phyloP scores from a whole-genome alignment of 129 eudicot genomes.

The Flaveria trinervia region DNA sequence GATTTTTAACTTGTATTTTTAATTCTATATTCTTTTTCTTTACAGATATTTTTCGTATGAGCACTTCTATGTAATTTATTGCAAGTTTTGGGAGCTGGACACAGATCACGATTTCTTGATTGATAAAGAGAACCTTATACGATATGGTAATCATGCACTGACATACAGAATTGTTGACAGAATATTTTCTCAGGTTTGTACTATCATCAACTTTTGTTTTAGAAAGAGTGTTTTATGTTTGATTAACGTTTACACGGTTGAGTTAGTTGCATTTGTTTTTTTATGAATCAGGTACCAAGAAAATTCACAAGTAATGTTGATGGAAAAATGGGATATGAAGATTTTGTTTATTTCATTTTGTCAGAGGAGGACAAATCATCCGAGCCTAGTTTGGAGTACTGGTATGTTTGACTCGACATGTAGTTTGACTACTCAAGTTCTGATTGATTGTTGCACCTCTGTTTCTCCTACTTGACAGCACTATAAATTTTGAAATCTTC shows the following conservation, averaged over 20 bases:
- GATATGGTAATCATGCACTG: slow-evolving; percentile 36
- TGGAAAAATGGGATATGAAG: slow-evolving; percentile 38
- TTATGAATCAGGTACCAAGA: slow-evolving; percentile 26
- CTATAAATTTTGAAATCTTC: no score
- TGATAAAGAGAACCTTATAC: slow-evolving; percentile 34
- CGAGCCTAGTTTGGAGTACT: slow-evolving; percentile 35
- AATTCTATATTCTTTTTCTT: background rate
- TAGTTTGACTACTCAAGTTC: background rate
- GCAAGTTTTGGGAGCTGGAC: slow-evolving; percentile 40
- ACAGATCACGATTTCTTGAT: slow-evolving; percentile 35
- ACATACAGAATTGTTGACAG: slow-evolving; percentile 35
- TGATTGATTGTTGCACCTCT: background rate
- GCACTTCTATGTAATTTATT: slow-evolving; percentile 33
- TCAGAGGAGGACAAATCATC: slow-evolving; percentile 34
- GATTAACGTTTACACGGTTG: background rate
- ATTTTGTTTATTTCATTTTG: slow-evolving; percentile 36
- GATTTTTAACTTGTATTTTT: background rate
- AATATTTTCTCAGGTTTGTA: slow-evolving; percentile 35
- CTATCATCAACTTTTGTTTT: background rate
- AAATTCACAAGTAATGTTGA: slow-evolving; percentile 32
- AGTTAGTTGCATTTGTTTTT: background rate
- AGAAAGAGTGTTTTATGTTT: no score
- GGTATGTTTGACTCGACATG: slow-evolving; percentile 19
- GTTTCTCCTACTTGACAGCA: background rate
- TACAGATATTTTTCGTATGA: slow-evolving; percentile 38